Evolutionary conservation across 176 grass and related monocot species (phyloP), one percentile per base, ranked within the genome.

Genomic region (Musa troglodytarum): DNA sequence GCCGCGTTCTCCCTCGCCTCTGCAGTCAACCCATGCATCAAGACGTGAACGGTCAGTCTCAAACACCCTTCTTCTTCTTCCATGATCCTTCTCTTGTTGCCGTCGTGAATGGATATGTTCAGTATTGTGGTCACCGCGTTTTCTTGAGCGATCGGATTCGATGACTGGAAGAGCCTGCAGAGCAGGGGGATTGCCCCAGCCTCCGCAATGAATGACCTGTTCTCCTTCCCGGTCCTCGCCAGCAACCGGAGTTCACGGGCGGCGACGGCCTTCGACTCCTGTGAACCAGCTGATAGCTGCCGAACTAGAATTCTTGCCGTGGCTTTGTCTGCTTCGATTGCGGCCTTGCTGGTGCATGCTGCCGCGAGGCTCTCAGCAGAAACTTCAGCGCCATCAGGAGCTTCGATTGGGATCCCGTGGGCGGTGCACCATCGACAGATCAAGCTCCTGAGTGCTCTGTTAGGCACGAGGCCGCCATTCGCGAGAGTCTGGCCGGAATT

Each of bases 1-100:
- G 92, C 92, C 50, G 92, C 92, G 76, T 96, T 96, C 75, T 96
- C 92, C 72, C 88, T 87, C 17, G 86, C 87, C 78, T 96, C 92
- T 8, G 78, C 86, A 10, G 89, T 92, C 81, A 78, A 90, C 8
- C 92, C 92, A 80, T 88, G 84, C 76, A 86, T 87, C 77, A 96
- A 74, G 11, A 96, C 92, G 34, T 78, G 54, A 51, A 92, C 86
- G 0, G 92, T 84, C 65, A 92, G 82, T 54, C 8, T 78, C 80
- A 96, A 80, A 76, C 87, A 90, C 9, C 83, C 83, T 8, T 90
- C 87, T 69, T 90, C 87, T 69, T 96, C 85, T 71, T 96, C 92
- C 79, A 96, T 96, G 52, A 96, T 92, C 25, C 69, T 72, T 14
- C 72, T 82, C 73, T 96, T 96, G 86, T 96, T 96, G 1, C 63